Base-by-base conservation (phyloP, 345 rosid species). In the Corymbia maculata region DNA sequence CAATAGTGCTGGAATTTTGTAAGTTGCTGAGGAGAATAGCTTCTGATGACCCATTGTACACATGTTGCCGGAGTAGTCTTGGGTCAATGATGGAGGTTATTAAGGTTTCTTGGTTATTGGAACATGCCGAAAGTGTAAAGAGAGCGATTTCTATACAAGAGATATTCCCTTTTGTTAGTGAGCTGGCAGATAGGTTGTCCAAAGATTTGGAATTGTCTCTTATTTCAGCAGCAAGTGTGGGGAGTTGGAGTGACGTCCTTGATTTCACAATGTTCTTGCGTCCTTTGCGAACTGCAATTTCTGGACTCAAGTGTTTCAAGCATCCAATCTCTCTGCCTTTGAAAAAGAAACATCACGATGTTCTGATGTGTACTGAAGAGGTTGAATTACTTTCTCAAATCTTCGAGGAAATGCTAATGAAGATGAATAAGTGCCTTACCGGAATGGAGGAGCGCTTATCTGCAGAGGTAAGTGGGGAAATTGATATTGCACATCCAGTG, bases 1-100 rank as follows among this genome's bases (percentile, higher is more conserved):
- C 98, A 1, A 90, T 94, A 64, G 95, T 97, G 87, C 90, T 98
- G 88, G 95, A 95, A 90, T 96, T 98, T 49, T 95, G 98, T 93
- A 94, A 93, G 90, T 91, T 95, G 91, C 97, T 98, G 87, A 94
- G 96, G 90, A 93, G 89, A 88, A 88, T 87, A 88, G 91, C 89
- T 86, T 89, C 89, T 80, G 92, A 92, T 45, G 94, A 94, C 52
- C 90, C 93, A 52, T 92, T 98, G 30, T 98, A 98, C 90, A 61
- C 86, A 47, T 87, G 89, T 24, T 96, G 97, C 89, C 98, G 99
- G 90, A 94, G 93, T 89, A 89, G 94, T 26, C 91, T 96, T 52
- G 97, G 95, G 6, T 88, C 93, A 0, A 91, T 98, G 93, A 89
- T 98, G 92, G 96, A 94, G 86, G 89, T 88, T 75, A 57, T 91